Conservation (phyloP, 2,329 filamentous ascomycete species). For the Passalora sequoiae region DNA sequence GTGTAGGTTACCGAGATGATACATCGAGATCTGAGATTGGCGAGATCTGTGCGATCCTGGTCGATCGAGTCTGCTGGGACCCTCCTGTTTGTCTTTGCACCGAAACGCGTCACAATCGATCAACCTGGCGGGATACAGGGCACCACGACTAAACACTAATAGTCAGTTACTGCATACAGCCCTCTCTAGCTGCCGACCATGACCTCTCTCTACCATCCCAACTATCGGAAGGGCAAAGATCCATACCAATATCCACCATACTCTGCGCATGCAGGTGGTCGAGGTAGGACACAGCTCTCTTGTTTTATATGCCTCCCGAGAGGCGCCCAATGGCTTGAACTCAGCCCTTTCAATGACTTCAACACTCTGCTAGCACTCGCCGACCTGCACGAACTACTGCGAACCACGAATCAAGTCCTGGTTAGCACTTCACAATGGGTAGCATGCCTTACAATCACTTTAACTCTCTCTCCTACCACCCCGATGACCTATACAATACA, state of each 20-base stretch:
- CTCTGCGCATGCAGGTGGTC: background rate
- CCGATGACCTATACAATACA: slow-evolving; percentile 1
- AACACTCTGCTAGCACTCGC: background rate
- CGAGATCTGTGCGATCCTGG: too few species aligned
- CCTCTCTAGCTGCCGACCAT: background rate
- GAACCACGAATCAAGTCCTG: background rate
- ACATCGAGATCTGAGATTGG: too few species aligned
- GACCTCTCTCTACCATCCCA: background rate
- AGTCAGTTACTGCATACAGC: too few species aligned
- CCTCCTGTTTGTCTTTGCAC: too few species aligned
- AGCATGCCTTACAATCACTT: slow-evolving; percentile 4
- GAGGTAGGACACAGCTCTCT: too few species aligned
- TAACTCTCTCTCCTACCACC: background rate
- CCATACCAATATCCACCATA: background rate
- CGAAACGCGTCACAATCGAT: too few species aligned
- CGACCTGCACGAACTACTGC: background rate
- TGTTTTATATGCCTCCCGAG: background rate
- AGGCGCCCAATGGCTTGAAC: too few species aligned
- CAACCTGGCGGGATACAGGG: too few species aligned
- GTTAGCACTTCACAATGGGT: background rate
- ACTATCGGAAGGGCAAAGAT: background rate
- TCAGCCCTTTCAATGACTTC: too few species aligned
- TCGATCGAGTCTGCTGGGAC: too few species aligned
- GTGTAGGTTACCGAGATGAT: too few species aligned
- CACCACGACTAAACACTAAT: too few species aligned